Evolutionary conservation across 1,139 yeast genomes (phyloP), one percentile per base, ranked within the genome.

Genomic region (Hyphopichia pseudoburtonii): DNA sequence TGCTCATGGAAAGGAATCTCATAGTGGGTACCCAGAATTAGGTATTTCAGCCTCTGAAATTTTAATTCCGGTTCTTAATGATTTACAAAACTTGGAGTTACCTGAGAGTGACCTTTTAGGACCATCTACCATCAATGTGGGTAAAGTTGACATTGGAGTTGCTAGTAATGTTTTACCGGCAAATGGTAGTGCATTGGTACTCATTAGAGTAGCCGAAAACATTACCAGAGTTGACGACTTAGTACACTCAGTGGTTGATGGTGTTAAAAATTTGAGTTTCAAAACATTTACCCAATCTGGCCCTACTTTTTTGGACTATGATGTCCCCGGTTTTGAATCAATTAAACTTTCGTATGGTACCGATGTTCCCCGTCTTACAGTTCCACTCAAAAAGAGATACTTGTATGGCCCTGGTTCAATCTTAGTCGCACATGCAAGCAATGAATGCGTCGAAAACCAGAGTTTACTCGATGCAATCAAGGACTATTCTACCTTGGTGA

Each of bases 321-420:
- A 80, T 11, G 80, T 82, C 4, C 78, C 81, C 8, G 88, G 86
- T 0, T 82, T 82, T 50, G 86, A 81, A 3, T 60, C 70, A 3
- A 67, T 74, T 26, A 64, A 71, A 11, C 68, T 79, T 43, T 77
- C 84, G 1, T 82, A 81, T 51, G 70, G 77, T 23, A 83, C 90
- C 0, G 90, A 83, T 50, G 70, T 82, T 36, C 86, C 87, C 3
- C 70, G 76, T 44, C 55, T 81, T 38, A 43, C 51, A 3, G 63
- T 66, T 3, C 58, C 60, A n/a, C 45, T 60, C 17, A 56, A 62
- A 11, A 64, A 58, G 37, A 61, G 79, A 45, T 81, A 77, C 48
- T 60, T 82, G 23, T 83, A 80, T 49, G 90, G 89, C 0, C 86
- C 89, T 1, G 90, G 89, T 1, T 60, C 79, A 2, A 82, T 83